Percentiles rank a stretch among this genome's conserved stretches.
Conservation (phyloP, 2,329 filamentous ascomycete species). For the Paecilomyces formosus region DNA sequence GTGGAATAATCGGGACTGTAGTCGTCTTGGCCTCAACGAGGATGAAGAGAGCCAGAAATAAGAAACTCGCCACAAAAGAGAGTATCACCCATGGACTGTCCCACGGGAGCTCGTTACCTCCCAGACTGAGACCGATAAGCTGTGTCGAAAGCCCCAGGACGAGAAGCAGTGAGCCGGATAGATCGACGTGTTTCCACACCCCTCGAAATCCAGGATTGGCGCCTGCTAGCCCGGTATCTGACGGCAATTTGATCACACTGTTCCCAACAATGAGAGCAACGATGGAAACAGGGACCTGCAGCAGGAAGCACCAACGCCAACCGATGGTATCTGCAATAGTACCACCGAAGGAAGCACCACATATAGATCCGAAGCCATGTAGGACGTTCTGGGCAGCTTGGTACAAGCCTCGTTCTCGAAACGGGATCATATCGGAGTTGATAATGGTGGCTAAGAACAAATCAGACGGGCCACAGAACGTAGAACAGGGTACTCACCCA, state of each 20-base stretch:
- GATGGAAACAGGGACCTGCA: constrained; percentile 54
- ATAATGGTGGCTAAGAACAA: constrained; percentile 50
- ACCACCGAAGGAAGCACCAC: constrained; percentile 41
- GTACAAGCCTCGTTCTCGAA: constrained; percentile 64
- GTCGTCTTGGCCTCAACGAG: constrained; percentile 34
- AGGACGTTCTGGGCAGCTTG: constrained; percentile 58
- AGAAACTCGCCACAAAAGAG: constrained; percentile 29
- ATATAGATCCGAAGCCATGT: constrained; percentile 56
- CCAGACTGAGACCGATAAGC: constrained; percentile 37
- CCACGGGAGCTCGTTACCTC: constrained; percentile 41
- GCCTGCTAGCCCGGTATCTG: constrained; percentile 7
- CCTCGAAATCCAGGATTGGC: constrained; percentile 22
- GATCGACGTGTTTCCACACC: constrained; percentile 51
- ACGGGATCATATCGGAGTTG: constrained; percentile 65
- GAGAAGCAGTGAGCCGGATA: constrained; percentile 50
- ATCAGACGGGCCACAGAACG: background rate
- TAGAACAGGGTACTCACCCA: constrained; percentile 35
- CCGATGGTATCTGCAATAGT: constrained; percentile 37
- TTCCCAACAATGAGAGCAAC: constrained; percentile 49
- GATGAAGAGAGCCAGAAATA: constrained; percentile 31
- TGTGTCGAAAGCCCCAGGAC: constrained; percentile 53
- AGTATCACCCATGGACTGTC: constrained; percentile 32
- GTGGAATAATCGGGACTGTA: constrained; percentile 38
- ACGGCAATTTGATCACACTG: constrained; percentile 45
- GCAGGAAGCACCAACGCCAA: constrained; percentile 48